Evolutionary conservation across 305 asterid genomes (phyloP).

Genomic region (Lippia alba): DNA sequence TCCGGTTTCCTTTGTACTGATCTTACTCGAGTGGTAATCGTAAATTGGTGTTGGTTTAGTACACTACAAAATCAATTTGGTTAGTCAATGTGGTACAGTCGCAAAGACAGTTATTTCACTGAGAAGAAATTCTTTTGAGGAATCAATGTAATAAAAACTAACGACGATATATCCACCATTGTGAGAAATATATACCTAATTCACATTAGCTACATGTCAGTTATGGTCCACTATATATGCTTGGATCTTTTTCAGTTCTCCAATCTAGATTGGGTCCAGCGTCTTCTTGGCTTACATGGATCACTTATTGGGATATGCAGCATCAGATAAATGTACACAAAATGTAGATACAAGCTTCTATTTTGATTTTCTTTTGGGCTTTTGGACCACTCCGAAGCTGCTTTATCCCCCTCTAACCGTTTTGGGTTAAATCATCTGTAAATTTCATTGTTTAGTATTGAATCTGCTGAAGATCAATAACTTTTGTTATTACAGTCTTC

Average conservation of each 20-base stretch:
- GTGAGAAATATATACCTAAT: no score
- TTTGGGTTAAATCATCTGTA: not conserved
- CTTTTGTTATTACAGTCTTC: not conserved
- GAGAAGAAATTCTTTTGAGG: no score
- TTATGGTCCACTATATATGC: not conserved
- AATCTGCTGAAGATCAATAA: slow-evolving; percentile 1
- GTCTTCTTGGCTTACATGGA: not conserved
- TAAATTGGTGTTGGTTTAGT: no score
- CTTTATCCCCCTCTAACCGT: not conserved
- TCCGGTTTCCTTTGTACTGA: not conserved
- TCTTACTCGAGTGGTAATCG: not conserved
- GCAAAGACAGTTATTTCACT: no score
- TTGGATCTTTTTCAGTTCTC: not conserved
- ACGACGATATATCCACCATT: no score
- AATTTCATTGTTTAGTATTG: not conserved
- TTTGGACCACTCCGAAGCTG: slow-evolving; percentile 10
- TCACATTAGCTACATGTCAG: no score
- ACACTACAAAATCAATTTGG: no score
- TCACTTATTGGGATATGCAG: not conserved
- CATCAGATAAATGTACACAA: not conserved
- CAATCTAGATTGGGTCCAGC: not conserved
- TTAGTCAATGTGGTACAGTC: no score
- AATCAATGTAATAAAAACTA: no score
- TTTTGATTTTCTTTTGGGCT: not conserved
- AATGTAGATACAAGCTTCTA: not conserved